These are phyloP conservation scores for Sporothrix variecibatus DNA, from an alignment of 2,329 filamentous ascomycete species.

Conservation along the genomic window DNA sequence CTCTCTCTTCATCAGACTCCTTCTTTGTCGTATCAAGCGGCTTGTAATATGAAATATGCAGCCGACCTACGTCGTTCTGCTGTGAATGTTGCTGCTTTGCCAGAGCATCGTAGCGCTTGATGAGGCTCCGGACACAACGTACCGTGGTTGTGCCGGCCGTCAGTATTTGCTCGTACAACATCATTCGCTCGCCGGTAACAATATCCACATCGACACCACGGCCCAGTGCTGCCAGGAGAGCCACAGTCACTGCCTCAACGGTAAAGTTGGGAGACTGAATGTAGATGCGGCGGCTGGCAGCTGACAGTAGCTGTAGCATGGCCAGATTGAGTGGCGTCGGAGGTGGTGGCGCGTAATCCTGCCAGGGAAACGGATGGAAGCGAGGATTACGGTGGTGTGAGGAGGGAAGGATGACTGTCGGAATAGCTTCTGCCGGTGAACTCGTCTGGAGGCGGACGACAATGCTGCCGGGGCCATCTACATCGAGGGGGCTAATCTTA, in stretches of 20 bases:
- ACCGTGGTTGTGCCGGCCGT: slow-evolving; percentile 75
- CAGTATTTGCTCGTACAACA: slow-evolving; percentile 78
- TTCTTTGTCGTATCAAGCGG: slow-evolving; percentile 27
- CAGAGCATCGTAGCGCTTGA: slow-evolving; percentile 52
- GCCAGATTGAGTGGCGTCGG: slow-evolving; percentile 69
- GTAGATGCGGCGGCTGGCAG: slow-evolving; percentile 61
- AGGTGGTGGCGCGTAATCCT: slow-evolving; percentile 41
- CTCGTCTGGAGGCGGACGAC: slow-evolving; percentile 25
- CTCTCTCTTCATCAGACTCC: slow-evolving; percentile 27
- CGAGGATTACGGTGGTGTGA: slow-evolving; percentile 68
- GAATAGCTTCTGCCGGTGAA: background rate
- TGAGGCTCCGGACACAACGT: slow-evolving; percentile 61
- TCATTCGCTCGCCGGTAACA: slow-evolving; percentile 68
- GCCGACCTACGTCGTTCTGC: slow-evolving; percentile 44
- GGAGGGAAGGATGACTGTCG: slow-evolving; percentile 69
- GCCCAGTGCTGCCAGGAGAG: slow-evolving; percentile 60
- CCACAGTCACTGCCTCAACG: slow-evolving; percentile 62
- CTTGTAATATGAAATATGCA: slow-evolving; percentile 63
- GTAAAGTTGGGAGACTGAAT: slow-evolving; percentile 81
- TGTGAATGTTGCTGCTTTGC: background rate
- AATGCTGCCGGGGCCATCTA: slow-evolving; percentile 28
- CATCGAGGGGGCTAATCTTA: slow-evolving; percentile 22
- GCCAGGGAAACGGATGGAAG: slow-evolving; percentile 62
- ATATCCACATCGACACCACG: slow-evolving; percentile 70
- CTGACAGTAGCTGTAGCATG: slow-evolving; percentile 60